These are phyloP conservation scores for Curvularia lunata DNA, from an alignment of 2,329 filamentous ascomycete genomes.

Conservation along the genomic window DNA sequence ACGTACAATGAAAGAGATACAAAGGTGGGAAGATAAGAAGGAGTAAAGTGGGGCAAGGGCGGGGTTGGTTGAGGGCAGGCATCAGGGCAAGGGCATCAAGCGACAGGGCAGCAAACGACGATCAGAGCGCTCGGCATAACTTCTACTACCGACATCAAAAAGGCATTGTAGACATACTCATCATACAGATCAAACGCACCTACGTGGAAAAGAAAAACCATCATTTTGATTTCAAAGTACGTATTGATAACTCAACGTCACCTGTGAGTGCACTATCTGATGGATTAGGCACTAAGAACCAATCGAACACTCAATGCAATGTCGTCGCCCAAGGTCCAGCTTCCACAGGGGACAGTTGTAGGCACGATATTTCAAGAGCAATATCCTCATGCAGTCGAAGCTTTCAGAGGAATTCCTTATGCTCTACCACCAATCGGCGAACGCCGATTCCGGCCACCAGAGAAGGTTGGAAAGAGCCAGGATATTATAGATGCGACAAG, in stretches of 20 bases:
- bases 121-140: background rate
- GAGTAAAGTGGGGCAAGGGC: background rate
- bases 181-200: too few relatives aligned
- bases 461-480: conserved; percentile 18
- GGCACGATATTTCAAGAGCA: conserved; percentile 9
- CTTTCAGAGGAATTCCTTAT: conserved; percentile 30
- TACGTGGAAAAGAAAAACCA: background rate
- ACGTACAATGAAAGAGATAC: background rate
- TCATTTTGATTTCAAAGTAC: background rate
- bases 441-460: conserved; percentile 27
- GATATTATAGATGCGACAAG: conserved; percentile 22
- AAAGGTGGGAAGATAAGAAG: background rate
- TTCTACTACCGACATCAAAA: background rate
- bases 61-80: background rate
- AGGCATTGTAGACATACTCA: background rate
- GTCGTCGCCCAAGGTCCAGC: conserved; percentile 9
- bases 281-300: background rate
- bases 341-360: conserved; percentile 21
- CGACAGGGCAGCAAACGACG: too few relatives aligned
- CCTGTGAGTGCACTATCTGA: background rate
- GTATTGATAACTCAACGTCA: background rate
- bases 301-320: background rate
- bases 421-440: conserved; percentile 27
- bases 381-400: conserved; percentile 19
- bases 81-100: background rate